These are phyloP conservation scores for Clarireedia sp. DNA, from an alignment of 2,329 filamentous ascomycete species.

Conservation along the genomic window DNA sequence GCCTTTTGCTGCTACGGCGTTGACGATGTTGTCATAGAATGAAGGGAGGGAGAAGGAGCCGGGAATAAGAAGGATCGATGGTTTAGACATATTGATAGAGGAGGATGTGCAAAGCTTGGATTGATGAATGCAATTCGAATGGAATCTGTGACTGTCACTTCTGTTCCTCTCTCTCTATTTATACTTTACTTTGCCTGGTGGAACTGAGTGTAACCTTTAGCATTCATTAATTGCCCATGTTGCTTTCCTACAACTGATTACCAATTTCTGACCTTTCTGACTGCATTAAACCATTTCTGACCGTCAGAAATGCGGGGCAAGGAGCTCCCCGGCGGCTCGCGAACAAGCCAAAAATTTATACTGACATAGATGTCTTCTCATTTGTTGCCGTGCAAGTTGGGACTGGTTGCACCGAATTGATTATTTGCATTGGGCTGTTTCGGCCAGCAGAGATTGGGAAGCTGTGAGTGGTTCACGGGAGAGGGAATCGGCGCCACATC, in stretches of 20 bases:
- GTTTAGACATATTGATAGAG: slow-evolving; percentile 6
- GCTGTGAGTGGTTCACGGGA: no score
- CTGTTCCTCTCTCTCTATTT: background rate
- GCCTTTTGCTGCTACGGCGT: slow-evolving; percentile 8
- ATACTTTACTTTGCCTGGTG: background rate
- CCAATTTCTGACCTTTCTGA: background rate
- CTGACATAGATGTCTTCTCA: no score
- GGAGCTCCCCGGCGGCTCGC: no score
- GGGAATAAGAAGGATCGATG: slow-evolving; percentile 14
- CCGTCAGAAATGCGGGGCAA: background rate
- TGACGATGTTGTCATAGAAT: slow-evolving; percentile 11
- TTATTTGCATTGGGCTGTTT: no score
- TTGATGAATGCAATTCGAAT: background rate
- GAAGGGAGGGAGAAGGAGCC: slow-evolving; percentile 14
- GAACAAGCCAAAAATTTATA: no score
- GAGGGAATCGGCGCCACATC: no score
- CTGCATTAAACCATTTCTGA: background rate
- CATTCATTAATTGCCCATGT: background rate
- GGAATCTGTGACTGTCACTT: background rate
- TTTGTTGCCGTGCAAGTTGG: no score
- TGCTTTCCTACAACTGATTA: background rate
- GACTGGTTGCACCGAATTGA: no score
- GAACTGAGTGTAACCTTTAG: background rate
- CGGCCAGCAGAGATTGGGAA: no score
- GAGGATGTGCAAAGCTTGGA: background rate